Evolutionary conservation across 2,329 filamentous ascomycete genomes (phyloP).

Genomic region (Simplicillium aogashimaense): DNA sequence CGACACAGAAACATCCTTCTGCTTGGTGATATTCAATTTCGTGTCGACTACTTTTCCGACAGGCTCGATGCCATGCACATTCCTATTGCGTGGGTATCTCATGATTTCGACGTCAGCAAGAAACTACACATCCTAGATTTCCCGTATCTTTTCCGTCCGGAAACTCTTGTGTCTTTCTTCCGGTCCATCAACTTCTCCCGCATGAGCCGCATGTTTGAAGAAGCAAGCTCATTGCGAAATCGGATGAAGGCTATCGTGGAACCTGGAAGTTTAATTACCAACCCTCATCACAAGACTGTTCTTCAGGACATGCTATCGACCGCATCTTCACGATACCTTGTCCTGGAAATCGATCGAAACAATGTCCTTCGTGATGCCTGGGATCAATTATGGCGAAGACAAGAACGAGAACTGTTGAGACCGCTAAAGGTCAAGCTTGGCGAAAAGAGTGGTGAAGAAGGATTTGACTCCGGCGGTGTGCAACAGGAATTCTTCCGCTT

Average conservation of each 20-base stretch:
- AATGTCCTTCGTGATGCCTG: conserved; percentile 65
- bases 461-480: conserved; percentile 87
- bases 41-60: conserved; percentile 66
- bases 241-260: conserved; percentile 47
- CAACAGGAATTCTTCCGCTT: conserved; percentile 94
- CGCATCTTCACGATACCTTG: conserved; percentile 60
- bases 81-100: conserved; percentile 59
- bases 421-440: conserved; percentile 85
- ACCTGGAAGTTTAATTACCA: conserved; percentile 43
- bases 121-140: conserved; percentile 69
- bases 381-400: conserved; percentile 81
- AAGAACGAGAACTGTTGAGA: conserved; percentile 70
- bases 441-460: conserved; percentile 73
- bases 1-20: conserved; percentile 54
- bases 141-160: conserved; percentile 67
- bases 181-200: conserved; percentile 76
- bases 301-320: conserved; percentile 54
- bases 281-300: conserved; percentile 48
- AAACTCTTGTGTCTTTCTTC: conserved; percentile 72
- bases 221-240: conserved; percentile 48
- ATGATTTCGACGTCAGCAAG: conserved; percentile 41
- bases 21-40: conserved; percentile 59
- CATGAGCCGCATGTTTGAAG: conserved; percentile 75
- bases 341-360: conserved; percentile 58
- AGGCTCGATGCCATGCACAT: conserved; percentile 65